Evolutionary conservation across 495 filamentous ascomycete genomes (phyloP), one percentile per base, ranked within the genome.

Genomic region (Pseudomonodictys pantanalensis): DNA sequence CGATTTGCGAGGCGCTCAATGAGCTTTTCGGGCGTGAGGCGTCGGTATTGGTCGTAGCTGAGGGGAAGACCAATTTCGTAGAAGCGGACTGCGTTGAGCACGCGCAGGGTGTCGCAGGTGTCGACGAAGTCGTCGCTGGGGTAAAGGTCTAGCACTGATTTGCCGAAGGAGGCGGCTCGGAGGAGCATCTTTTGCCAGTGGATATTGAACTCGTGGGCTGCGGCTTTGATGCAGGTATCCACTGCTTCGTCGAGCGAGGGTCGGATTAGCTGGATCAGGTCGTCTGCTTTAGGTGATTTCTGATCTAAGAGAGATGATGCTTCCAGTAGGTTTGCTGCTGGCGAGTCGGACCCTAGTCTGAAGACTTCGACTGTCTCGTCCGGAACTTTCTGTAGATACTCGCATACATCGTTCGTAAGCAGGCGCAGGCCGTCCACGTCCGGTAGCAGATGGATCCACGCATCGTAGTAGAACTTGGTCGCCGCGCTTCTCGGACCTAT

Each of bases 81-180:
- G 69, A 88, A 95, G 44, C 93, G 81, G 3, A 91, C 85, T 15
- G 95, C 92, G 67, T 95, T 96, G 28, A 98, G 79, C 2, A 98
- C 91, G 45, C 93, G 86, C 17, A 97, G 75, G 10, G 87, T 92
- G 72, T 98, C 93, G 62, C 90, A 96, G 90, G 96, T 97, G 56
- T 97, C 91, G 25, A 98, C 95, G 71, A 97, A 98, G 55, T 97
- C 92, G 62, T 98, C 93, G 68, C 89, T 95, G 72, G 89, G 95
- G 74, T 97, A 98, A 26, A 97, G 83, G 64, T 96, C 93, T 1
- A 97, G 80, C 0, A 97, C 92, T 0, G 93, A 97, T 71, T 98
- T 98, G 11, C 93, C 93, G 71, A 96, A 96, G 0, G 91, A 96
- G 0, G 93, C 93, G 3, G 95, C 93, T 70, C 95, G 95, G 15